phyloP scores from a whole-genome alignment of 768 basidiomycete species.

The Mycena sanguinolenta region DNA sequence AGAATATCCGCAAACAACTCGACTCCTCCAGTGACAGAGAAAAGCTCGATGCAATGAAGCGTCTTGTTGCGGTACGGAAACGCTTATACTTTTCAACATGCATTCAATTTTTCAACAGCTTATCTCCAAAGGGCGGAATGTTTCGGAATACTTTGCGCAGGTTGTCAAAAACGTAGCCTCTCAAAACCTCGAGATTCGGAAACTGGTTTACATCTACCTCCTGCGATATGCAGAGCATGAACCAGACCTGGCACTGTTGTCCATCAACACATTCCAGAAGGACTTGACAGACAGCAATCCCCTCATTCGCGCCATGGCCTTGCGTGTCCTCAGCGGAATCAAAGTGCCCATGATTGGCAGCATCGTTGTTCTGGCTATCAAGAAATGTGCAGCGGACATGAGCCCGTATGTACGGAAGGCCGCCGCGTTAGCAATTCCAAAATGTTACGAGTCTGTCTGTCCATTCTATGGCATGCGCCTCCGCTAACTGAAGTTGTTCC shows the following conservation, averaged over 20 bases:
- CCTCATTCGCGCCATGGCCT: slow-evolving; percentile 95
- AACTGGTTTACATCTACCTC: slow-evolving; percentile 98
- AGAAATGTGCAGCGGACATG: slow-evolving; percentile 91
- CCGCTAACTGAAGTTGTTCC: neutral
- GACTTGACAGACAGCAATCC: slow-evolving; percentile 94
- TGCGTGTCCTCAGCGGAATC: slow-evolving; percentile 93
- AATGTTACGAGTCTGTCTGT: slow-evolving; percentile 74
- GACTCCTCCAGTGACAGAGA: slow-evolving; percentile 92
- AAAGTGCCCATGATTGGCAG: slow-evolving; percentile 90
- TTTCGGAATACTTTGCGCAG: slow-evolving; percentile 94
- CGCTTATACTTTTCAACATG: slow-evolving; percentile 1
- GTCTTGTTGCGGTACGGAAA: slow-evolving; percentile 87
- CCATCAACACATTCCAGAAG: slow-evolving; percentile 98
- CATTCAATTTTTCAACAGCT: slow-evolving; percentile 61
- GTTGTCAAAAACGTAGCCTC: slow-evolving; percentile 98
- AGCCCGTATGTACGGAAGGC: slow-evolving; percentile 97
- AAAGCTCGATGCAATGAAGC: slow-evolving; percentile 94
- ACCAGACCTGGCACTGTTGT: slow-evolving; percentile 94
- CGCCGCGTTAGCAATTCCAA: slow-evolving; percentile 90
- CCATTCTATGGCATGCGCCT: neutral
- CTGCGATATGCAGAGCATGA: slow-evolving; percentile 93
- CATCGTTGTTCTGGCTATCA: slow-evolving; percentile 88
- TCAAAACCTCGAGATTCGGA: slow-evolving; percentile 92
- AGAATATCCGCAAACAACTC: slow-evolving; percentile 87
- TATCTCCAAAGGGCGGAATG: slow-evolving; percentile 92